Evolutionary conservation across 352 stramenopile species (phyloP).

Genomic region (Globisporangium camurandrum): DNA sequence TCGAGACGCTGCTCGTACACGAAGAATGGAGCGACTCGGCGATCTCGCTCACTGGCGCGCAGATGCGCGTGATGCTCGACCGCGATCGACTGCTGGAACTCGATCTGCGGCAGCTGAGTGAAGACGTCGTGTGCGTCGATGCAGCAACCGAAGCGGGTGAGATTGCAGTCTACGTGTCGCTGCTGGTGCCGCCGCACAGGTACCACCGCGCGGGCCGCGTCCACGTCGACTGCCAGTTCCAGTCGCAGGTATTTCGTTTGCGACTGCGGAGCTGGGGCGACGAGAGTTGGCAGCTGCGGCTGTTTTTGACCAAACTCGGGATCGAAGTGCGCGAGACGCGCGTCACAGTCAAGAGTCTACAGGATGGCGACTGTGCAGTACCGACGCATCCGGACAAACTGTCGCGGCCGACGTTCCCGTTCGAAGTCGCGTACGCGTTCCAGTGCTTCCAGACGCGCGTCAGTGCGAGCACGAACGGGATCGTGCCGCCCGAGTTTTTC

Average conservation of each 20-base stretch:
- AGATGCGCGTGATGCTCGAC: slow-evolving; percentile 15
- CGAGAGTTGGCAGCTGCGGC: slow-evolving; percentile 33
- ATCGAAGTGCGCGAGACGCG: slow-evolving; percentile 42
- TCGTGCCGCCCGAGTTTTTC: slow-evolving; percentile 28
- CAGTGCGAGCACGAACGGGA: slow-evolving; percentile 37
- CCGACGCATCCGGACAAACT: neutral
- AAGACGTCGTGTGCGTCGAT: slow-evolving; percentile 41
- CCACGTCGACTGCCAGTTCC: slow-evolving; percentile 25
- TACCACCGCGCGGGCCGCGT: slow-evolving; percentile 24
- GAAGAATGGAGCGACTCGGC: slow-evolving; percentile 11
- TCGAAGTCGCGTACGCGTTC: slow-evolving; percentile 38
- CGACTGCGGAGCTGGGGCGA: neutral
- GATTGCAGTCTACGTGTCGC: slow-evolving; percentile 25
- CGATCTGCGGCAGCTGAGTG: slow-evolving; percentile 36
- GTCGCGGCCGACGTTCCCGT: slow-evolving; percentile 4
- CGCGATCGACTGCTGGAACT: slow-evolving; percentile 21
- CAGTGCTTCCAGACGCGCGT: slow-evolving; percentile 44
- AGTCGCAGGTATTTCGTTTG: slow-evolving; percentile 27
- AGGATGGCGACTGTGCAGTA: no score
- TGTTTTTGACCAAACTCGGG: slow-evolving; percentile 38
- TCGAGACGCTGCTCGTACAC: slow-evolving; percentile 2
- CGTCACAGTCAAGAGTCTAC: slow-evolving; percentile 14
- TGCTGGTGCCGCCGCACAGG: slow-evolving; percentile 30
- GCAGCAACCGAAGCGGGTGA: slow-evolving; percentile 11
- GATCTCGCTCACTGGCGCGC: slow-evolving; percentile 6